Evolutionary conservation across 352 stramenopile species (phyloP), one percentile per base, ranked within the genome.

Genomic region (Globisporangium iwayamae): DNA sequence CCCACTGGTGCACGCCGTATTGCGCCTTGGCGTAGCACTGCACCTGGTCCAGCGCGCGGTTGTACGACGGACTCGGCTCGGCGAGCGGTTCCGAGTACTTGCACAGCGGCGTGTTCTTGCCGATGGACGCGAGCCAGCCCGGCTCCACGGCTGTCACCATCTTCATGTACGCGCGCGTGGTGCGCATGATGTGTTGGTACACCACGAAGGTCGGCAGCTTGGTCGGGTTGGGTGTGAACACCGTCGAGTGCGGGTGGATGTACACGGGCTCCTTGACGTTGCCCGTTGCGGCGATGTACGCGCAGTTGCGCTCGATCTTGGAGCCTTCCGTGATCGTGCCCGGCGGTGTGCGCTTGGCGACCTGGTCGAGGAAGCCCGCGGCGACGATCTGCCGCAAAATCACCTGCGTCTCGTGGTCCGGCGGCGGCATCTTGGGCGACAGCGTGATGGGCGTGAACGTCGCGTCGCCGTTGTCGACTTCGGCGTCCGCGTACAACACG

Each of bases 131-230:
- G 18, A 99, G 87, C 97, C 98, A 99, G 69, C 97, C 85, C 6
- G 95, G 91, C 64, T 99, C 97, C 14, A 99, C 93, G 1, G 97
- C 94, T 9, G 97, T 99, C 28, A 99, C 96, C 66, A 89, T 98
- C 66, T 94, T 98, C 93, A 99, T 98, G 80, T 98, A 98, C 56
- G 83, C 82, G 60, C 82, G 81, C 16, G 76, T 83, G 3, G 85
- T 89, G 45, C 83, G 83, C 75, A 86, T 83, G 60, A 94, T 86
- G 65, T 85, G 72, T 52, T 90, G 79, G 63, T 91, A 94, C 36
- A 93, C 84, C 7, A 93, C 83, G 65, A 88, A 93, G 48, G 63
- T 39, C 13, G 86, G 82, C 47, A 94, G 64, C 58, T 87, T 88
- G 36, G 63, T 68, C 47, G 86, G 73, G 59, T 92, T 79, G 0